Evolutionary conservation across 257 asterid genomes (phyloP).

Genomic region (Henckelia pumila): DNA sequence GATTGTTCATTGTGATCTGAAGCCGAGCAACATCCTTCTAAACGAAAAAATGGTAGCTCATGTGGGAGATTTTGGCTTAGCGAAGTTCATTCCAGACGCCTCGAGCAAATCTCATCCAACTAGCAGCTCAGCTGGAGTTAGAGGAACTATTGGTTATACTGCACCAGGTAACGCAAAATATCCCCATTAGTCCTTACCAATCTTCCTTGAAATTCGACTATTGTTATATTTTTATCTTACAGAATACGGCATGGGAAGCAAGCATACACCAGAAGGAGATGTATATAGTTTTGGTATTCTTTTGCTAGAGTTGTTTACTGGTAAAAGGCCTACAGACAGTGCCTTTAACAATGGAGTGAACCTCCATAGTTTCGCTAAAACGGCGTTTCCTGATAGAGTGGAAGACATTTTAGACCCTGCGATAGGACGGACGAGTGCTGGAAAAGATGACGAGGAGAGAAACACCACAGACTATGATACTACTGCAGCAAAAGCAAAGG

Average conservation of each 20-base stretch:
- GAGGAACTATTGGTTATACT: constrained; percentile 37
- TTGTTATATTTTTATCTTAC: background rate
- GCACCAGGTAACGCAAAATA: constrained; percentile 34
- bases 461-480: background rate
- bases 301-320: constrained; percentile 38
- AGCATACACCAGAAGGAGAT: constrained; percentile 31
- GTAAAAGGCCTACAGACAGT: constrained; percentile 35
- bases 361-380: constrained; percentile 23
- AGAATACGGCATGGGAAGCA: constrained; percentile 39
- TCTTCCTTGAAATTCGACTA: background rate
- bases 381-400: constrained; percentile 25
- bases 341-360: constrained; percentile 23
- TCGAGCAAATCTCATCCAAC: constrained; percentile 9
- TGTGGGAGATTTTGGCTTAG: constrained; percentile 37
- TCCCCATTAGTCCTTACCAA: background rate
- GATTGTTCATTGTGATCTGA: constrained; percentile 35
- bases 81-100: constrained; percentile 24
- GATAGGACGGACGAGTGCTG: background rate
- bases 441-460: constrained; percentile 3
- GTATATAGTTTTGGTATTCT: constrained; percentile 39
- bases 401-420: constrained; percentile 26
- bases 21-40: constrained; percentile 38
- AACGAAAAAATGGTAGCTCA: constrained; percentile 29
- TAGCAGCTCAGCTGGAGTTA: constrained; percentile 21
- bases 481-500: background rate